Evolutionary conservation across 192 early-diverging fungal genomes (phyloP).

Genomic region (Gamsiella multidivaricata): DNA sequence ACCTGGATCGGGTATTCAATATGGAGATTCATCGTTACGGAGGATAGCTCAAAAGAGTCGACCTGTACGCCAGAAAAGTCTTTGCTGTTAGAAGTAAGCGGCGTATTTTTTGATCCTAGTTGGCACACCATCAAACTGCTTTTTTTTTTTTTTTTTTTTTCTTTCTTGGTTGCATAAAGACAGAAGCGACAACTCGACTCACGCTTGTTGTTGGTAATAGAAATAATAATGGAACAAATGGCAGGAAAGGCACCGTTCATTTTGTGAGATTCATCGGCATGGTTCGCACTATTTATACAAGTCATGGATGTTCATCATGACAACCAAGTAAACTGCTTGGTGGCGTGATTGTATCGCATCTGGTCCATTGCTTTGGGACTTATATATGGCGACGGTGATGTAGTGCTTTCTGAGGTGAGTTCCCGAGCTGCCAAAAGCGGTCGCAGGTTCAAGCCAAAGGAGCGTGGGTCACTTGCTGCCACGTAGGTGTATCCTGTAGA

Average conservation of each 20-base stretch:
- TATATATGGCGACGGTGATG: too few relatives aligned
- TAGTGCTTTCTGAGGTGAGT: background rate
- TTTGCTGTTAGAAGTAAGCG: constrained; percentile 52
- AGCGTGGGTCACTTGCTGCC: constrained; percentile 29
- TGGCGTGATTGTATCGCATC: constrained; percentile 8
- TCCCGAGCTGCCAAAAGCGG: background rate
- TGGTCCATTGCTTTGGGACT: constrained; percentile 40
- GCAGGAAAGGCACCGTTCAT: too few relatives aligned
- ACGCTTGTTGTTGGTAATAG: too few relatives aligned
- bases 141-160: too few relatives aligned
- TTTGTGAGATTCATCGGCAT: too few relatives aligned
- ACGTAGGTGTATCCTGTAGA: constrained; percentile 7
- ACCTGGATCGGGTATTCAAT: constrained; percentile 64
- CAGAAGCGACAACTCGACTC: too few relatives aligned
- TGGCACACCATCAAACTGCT: too few relatives aligned
- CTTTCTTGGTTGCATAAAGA: too few relatives aligned
- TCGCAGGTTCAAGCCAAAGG: constrained; percentile 39
- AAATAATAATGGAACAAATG: too few relatives aligned
- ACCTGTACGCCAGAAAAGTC: constrained; percentile 54
- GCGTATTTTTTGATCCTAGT: background rate
- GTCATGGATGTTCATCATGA: constrained; percentile 3
- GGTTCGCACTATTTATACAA: too few relatives aligned
- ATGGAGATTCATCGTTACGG: constrained; percentile 62
- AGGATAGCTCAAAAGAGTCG: constrained; percentile 64
- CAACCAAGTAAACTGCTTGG: constrained; percentile 9